Conservation (phyloP, 805 yeast genomes). For the Nakazawaea wickerhamii region DNA sequence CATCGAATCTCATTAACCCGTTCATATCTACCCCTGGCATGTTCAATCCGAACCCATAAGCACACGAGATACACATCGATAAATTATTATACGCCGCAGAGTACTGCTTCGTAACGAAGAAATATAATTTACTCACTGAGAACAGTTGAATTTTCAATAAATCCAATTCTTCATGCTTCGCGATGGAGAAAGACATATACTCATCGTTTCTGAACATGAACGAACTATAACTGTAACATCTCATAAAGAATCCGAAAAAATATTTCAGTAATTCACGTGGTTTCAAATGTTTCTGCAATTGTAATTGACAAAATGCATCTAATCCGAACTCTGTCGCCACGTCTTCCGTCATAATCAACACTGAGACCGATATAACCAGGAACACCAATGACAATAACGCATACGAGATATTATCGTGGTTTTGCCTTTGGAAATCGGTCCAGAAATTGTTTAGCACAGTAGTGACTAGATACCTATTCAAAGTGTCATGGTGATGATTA, state of each 20-base stretch:
- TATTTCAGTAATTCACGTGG: conserved; percentile 1
- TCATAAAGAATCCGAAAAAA: neutral
- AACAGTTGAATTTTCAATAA: neutral
- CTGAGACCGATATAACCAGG: conserved; percentile 2
- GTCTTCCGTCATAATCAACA: neutral
- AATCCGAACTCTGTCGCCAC: neutral
- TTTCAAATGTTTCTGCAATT: neutral
- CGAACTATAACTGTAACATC: neutral
- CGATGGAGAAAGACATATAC: neutral
- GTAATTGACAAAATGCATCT: neutral
- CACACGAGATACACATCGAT: neutral
- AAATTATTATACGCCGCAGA: neutral
- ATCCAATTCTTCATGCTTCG: neutral
- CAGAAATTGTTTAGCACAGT: conserved; percentile 2
- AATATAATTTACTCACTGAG: neutral
- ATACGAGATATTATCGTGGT: conserved; percentile 4
- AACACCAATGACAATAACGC: conserved; percentile 4
- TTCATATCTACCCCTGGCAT: neutral
- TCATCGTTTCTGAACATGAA: neutral
- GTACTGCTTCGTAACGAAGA: neutral
- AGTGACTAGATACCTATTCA: conserved; percentile 7
- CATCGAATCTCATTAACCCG: neutral
- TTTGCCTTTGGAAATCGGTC: neutral
- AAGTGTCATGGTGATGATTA: conserved; percentile 2
- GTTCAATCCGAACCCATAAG: neutral